Base-by-base conservation (phyloP, 257 asterid genomes). In the Solanum piurae region DNA sequence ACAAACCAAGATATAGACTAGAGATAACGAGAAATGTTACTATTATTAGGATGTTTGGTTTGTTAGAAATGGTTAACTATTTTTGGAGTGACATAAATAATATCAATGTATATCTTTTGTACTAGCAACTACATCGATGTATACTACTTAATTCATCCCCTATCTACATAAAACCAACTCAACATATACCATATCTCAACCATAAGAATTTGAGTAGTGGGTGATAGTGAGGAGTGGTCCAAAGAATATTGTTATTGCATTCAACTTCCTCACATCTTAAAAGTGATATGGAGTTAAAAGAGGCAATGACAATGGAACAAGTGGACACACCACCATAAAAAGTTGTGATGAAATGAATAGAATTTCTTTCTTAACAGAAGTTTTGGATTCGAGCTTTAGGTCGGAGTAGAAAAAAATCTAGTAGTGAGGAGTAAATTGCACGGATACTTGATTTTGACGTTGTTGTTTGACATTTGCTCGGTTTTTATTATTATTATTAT, bases 231-330 rank as follows among this genome's bases (percentile, higher is more conserved):
- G 10, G 8, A 29, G 69, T 82, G 85, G 85, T 49, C 85, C 85
- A 27, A 44, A 44, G 64, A 27, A 44, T 27, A 36, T 14, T 44
- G 38, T 27, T 44, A 44, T 79, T 79, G 29, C 44, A 29, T 80
- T 80, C 42, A 80, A 80, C 85, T 29, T 80, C 68, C 85, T 80
- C 85, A 29, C 85, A 29, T 16, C 85, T 49, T 80, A 46, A 29
- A 82, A 31, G 69, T 82, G 85, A 49, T 62, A 62, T 80, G 44
- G 31, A 49, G 42, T 29, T 82, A 44, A 49, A 49, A 80, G 37
- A 83, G 10, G 87, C 27, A 49, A 37, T 80, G 31, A 23, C 68
- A 79, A 60, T 87, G 74, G 73, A 66, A 71, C 49, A 40, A 38
- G 46, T 75, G 33, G 21, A 23, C 33, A 37, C 52, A 16, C 9